Conservation (phyloP, 495 filamentous ascomycete genomes). For the Penicillium tannophilum region DNA sequence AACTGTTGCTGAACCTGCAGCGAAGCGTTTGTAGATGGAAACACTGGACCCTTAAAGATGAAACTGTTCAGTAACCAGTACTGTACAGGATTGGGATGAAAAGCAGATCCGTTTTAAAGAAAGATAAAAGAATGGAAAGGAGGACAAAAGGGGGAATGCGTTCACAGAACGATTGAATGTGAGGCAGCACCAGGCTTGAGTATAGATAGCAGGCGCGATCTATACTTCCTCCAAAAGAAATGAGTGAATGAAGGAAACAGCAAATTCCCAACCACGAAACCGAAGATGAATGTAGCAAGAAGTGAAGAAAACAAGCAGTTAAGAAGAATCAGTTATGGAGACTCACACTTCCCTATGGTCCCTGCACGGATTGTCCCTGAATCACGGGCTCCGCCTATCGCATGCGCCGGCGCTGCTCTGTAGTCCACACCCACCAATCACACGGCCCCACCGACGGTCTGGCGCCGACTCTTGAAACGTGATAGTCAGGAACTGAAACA, state of each 20-base stretch:
- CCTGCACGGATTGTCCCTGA: conserved; percentile 17
- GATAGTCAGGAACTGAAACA: conserved; percentile 37
- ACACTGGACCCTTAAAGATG: conserved; percentile 13
- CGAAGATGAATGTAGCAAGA: conserved; percentile 4
- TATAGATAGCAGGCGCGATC: conserved; percentile 1
- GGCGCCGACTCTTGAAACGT: conserved; percentile 36
- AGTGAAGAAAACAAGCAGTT: conserved; percentile 4
- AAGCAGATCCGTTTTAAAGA: conserved; percentile 7
- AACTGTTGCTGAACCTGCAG: conserved; percentile 41
- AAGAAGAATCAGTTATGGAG: background rate
- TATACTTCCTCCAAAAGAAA: conserved; percentile 5
- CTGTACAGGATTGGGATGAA: conserved; percentile 16
- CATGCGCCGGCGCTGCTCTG: conserved; percentile 9
- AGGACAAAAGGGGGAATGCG: background rate
- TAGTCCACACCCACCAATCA: conserved; percentile 32
- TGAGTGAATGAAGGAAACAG: conserved; percentile 3
- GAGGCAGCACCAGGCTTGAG: conserved; percentile 16
- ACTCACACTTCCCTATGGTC: conserved; percentile 4
- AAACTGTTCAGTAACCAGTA: conserved; percentile 39
- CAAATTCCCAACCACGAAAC: conserved; percentile 1
- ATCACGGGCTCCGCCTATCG: conserved; percentile 22
- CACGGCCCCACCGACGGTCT: conserved; percentile 11
- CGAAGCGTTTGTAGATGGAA: conserved; percentile 14
- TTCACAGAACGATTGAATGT: conserved; percentile 17
- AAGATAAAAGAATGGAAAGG: conserved; percentile 12